Conservation (phyloP, 202 grass and related monocot genomes). For the Digitaria exilis region DNA sequence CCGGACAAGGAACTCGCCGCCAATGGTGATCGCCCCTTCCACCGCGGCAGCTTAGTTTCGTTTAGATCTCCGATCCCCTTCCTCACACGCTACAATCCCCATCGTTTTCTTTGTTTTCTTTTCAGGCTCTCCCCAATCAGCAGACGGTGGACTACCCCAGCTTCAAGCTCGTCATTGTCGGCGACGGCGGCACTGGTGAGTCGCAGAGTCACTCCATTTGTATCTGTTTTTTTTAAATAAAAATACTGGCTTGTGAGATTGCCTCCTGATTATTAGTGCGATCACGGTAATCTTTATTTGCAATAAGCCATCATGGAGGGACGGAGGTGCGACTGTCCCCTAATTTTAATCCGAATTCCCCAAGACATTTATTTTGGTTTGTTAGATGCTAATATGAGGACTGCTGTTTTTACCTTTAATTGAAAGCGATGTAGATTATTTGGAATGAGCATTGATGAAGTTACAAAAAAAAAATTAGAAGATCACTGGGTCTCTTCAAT, state of each 20-base stretch:
- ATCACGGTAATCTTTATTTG: neutral
- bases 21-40: conserved; percentile 21
- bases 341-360: neutral
- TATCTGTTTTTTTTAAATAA: no score
- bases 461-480: neutral
- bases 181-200: conserved; percentile 54
- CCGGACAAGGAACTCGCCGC: neutral
- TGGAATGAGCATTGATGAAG: no score
- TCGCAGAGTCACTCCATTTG: neutral
- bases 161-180: conserved; percentile 86
- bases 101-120: neutral
- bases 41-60: no score
- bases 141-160: conserved; percentile 77
- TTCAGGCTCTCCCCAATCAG: conserved; percentile 67
- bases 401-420: neutral
- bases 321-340: neutral
- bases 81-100: neutral
- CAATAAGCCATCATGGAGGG: neutral
- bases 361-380: neutral
- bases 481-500: neutral
- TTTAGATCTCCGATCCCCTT: neutral
- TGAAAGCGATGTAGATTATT: neutral
- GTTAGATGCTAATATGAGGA: neutral
- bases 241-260: neutral
- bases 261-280: neutral